Percentiles rank a stretch among this genome's conserved stretches.
These are phyloP conservation scores for Byssochlamys sp. DNA, from an alignment of 2,329 filamentous ascomycete species.

Conservation along the genomic window DNA sequence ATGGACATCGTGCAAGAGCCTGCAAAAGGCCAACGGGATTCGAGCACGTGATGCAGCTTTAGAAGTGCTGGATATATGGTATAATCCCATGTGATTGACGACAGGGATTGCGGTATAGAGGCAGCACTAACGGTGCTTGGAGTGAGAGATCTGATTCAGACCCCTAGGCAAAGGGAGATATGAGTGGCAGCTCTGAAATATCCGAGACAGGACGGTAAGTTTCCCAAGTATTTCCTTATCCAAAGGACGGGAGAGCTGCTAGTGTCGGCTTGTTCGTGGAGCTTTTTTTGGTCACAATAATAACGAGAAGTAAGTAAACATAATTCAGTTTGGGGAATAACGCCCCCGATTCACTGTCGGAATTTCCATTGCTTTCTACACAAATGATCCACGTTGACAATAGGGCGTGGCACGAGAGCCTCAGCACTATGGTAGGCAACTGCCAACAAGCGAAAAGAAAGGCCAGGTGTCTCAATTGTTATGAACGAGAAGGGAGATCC, in stretches of 20 bases:
- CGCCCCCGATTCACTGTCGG: not conserved
- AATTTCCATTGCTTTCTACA: constrained; percentile 9
- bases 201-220: not conserved
- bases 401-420: not conserved
- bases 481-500: not conserved
- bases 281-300: not conserved
- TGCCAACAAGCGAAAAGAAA: not conserved
- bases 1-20: constrained; percentile 25
- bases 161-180: not conserved
- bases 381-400: not conserved
- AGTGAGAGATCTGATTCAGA: not conserved
- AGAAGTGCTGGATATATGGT: not conserved
- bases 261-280: not conserved
- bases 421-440: not conserved
- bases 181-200: not conserved
- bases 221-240: not conserved
- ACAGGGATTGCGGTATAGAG: not conserved
- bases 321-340: not conserved
- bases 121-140: not conserved
- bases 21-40: not conserved
- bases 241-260: not conserved
- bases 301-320: not conserved
- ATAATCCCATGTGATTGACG: not conserved
- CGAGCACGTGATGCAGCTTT: not conserved
- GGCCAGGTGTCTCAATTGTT: not conserved